Evolutionary conservation across 2,329 filamentous ascomycete genomes (phyloP).

Genomic region (Talaromyces sp.): DNA sequence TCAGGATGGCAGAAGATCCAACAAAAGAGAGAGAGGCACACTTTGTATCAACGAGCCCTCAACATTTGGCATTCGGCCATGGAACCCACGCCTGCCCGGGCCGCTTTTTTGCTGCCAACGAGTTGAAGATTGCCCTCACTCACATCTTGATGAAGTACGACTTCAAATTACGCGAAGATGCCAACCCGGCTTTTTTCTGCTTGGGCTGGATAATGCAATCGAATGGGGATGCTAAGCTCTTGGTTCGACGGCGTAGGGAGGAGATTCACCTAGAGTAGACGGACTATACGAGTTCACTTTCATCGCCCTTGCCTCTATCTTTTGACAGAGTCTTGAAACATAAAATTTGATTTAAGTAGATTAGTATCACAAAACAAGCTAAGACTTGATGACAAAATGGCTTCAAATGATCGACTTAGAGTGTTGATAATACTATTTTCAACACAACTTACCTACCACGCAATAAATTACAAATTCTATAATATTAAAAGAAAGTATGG

Average conservation of each 20-base stretch:
- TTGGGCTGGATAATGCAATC: background rate
- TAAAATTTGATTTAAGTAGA: too few relatives aligned
- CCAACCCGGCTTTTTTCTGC: background rate
- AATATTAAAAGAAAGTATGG: too few relatives aligned
- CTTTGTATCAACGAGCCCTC: slow-evolving; percentile 51
- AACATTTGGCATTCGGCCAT: slow-evolving; percentile 54
- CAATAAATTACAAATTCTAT: too few relatives aligned
- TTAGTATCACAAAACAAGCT: too few relatives aligned
- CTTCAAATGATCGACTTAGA: too few relatives aligned
- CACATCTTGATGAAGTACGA: slow-evolving; percentile 29
- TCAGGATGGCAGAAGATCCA: slow-evolving; percentile 33
- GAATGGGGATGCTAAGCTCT: slow-evolving; percentile 1
- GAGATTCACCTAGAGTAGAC: slow-evolving; percentile 2
- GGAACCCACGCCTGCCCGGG: slow-evolving; percentile 46
- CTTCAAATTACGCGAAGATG: slow-evolving; percentile 7
- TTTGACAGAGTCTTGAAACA: too few relatives aligned
- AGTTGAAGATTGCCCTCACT: slow-evolving; percentile 23
- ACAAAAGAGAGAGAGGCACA: slow-evolving; percentile 37
- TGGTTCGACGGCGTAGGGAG: slow-evolving; percentile 9
- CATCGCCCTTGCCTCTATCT: too few relatives aligned
- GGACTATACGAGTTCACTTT: background rate
- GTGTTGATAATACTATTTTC: too few relatives aligned
- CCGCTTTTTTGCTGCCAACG: slow-evolving; percentile 25
- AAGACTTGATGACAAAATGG: too few relatives aligned
- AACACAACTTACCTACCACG: too few relatives aligned